Evolutionary conservation across 2,329 filamentous ascomycete species (phyloP), one percentile per base, ranked within the genome.

Genomic region (Colletotrichum coccodes): DNA sequence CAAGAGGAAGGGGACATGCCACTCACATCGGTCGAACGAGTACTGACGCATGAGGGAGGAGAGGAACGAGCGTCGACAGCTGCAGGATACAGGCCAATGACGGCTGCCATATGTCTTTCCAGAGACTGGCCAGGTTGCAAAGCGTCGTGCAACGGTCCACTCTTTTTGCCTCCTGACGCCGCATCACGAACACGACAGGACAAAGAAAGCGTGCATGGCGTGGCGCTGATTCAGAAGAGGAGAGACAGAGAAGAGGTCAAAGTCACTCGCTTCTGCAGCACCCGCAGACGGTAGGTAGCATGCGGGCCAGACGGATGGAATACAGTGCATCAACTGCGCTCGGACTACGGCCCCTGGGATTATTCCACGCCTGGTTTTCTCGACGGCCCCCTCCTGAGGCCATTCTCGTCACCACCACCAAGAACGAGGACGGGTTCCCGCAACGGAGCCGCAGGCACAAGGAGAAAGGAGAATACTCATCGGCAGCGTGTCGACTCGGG

Each of bases 371-470:
- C 46, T 14, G 23, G 14, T 11, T 16, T 23, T 16, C 30, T 30
- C 3, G 32, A 12, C 6, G 9, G 26, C 34, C 28, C n/a, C 7
- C 12, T 3, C 2, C 34, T 34, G 61, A 65, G 38, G 54, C 38
- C 49, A 65, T 60, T 69, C 60, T 54, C 38, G 32, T 49, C 11
- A 3, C 40, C 44, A 30, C 6, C 32, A 26, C 30, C 65, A 18
- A 47, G 44, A 28, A 28, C 7, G 30, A 36, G 7, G 6, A n/a
- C 6, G 7, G 38, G 40, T 50, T 46, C 26, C 60, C 38, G 53
- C 53, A 26, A 54, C 61, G 54, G 54, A 69, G 66, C 66, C 61
- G 66, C 66, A 65, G 14, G 46, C 18, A 53, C 3, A 36, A 49
- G 11, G 16, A 60, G n/a, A 49, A 50, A 36, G 32, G 47, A 56